These are phyloP conservation scores for Deuterostichococcus epilithicus DNA, from an alignment of 139 green algal genomes.

Conservation along the genomic window DNA sequence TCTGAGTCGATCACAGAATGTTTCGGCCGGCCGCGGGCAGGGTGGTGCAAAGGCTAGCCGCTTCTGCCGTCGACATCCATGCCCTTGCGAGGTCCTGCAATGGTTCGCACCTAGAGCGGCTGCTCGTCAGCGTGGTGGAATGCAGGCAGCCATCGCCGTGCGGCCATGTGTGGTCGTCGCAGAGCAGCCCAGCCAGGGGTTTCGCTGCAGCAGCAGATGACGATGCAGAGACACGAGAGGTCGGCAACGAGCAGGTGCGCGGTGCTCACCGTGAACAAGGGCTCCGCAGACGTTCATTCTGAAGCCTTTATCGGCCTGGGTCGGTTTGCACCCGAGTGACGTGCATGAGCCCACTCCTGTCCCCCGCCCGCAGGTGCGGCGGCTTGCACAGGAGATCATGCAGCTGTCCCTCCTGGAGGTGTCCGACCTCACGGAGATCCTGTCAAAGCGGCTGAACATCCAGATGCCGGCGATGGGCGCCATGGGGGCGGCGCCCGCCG, in stretches of 20 bases:
- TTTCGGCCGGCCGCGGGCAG: not conserved
- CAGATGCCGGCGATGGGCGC: slow-evolving; percentile 18
- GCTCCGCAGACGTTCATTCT: no score
- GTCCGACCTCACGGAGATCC: slow-evolving; percentile 64
- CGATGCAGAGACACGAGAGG: slow-evolving; percentile 2
- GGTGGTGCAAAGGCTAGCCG: not conserved
- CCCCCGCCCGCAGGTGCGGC: slow-evolving; percentile 25
- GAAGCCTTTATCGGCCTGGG: no score
- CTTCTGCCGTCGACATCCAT: not conserved
- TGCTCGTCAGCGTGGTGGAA: not conserved
- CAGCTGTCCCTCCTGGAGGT: slow-evolving; percentile 73
- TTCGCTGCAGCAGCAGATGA: not conserved
- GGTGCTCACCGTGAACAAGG: no score
- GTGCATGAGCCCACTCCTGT: no score
- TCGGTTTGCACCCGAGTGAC: no score
- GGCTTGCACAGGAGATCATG: slow-evolving; percentile 68
- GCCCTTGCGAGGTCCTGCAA: not conserved
- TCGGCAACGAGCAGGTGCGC: not conserved
- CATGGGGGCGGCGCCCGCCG: slow-evolving; percentile 9
- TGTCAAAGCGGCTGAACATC: slow-evolving; percentile 65
- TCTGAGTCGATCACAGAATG: not conserved
- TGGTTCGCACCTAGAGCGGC: not conserved
- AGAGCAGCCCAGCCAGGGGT: not conserved
- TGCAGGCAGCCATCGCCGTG: not conserved
- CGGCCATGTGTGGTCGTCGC: not conserved